Conservation (phyloP, 208 protist species). For the Trichomonas gallinae region DNA sequence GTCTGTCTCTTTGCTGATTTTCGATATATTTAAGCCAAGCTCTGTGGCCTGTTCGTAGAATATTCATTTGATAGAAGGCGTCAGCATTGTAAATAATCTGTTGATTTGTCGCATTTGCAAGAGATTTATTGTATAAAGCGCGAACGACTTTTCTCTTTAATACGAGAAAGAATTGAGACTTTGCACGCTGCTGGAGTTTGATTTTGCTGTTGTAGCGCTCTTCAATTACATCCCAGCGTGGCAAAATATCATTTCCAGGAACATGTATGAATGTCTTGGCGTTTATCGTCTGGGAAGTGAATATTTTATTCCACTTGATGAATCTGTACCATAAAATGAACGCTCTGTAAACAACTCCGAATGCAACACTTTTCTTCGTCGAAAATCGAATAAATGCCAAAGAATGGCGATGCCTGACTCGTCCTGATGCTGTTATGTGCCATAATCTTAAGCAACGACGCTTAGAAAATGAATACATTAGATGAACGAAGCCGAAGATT, state of each 20-base stretch:
- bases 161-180: neutral
- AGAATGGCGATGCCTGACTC: neutral
- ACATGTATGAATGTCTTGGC: neutral
- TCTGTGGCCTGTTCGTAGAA: neutral
- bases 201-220: neutral
- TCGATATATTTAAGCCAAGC: neutral
- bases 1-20: neutral
- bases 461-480: neutral
- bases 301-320: neutral
- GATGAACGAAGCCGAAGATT: neutral
- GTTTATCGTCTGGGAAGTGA: neutral
- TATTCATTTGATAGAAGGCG: neutral
- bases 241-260: neutral
- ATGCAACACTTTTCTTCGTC: neutral
- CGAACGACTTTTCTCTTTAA: neutral
- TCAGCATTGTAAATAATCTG: neutral
- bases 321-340: neutral
- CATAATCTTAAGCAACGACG: neutral
- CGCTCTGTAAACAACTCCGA: neutral
- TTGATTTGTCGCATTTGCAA: neutral
- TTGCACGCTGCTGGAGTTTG: neutral
- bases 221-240: neutral
- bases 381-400: neutral
- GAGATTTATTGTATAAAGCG: neutral
- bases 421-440: neutral